Evolutionary conservation across 305 asterid genomes (phyloP).

Genomic region (Solanum hybrid): DNA sequence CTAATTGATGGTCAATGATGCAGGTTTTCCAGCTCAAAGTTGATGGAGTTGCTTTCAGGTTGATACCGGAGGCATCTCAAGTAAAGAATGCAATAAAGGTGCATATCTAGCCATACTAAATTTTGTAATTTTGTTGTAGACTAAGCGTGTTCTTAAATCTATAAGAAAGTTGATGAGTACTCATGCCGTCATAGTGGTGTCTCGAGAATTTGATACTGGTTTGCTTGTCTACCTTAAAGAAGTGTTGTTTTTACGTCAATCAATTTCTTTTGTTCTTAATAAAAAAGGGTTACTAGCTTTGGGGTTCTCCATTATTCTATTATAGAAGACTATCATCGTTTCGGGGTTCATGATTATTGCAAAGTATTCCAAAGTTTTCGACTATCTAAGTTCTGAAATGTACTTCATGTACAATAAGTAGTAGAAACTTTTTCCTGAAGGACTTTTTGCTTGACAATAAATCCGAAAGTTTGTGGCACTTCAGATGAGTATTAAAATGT

Average conservation of each 20-base stretch:
- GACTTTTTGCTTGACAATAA: neutral
- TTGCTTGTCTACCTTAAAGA: neutral
- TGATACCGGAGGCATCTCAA: constrained; percentile 88
- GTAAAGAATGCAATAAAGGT: constrained; percentile 75
- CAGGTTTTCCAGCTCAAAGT: constrained; percentile 86
- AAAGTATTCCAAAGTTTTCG: neutral
- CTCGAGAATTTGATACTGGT: neutral
- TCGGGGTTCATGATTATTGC: neutral
- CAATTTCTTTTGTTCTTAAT: neutral
- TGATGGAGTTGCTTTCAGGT: constrained; percentile 82
- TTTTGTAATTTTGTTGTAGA: neutral
- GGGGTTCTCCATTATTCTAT: neutral
- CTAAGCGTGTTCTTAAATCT: neutral
- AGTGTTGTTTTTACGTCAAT: neutral
- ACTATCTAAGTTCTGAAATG: neutral
- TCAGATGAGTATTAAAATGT: neutral
- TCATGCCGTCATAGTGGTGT: neutral
- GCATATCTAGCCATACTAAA: neutral
- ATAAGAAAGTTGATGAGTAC: neutral
- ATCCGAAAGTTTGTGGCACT: neutral
- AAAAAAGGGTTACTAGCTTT: neutral
- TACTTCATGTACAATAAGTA: neutral
- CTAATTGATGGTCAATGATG: constrained; percentile 8
- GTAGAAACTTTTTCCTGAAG: neutral
- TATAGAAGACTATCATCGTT: neutral